phyloP scores from a whole-genome alignment of 176 grass and related monocot genomes.

The Aegilops bicornis region DNA sequence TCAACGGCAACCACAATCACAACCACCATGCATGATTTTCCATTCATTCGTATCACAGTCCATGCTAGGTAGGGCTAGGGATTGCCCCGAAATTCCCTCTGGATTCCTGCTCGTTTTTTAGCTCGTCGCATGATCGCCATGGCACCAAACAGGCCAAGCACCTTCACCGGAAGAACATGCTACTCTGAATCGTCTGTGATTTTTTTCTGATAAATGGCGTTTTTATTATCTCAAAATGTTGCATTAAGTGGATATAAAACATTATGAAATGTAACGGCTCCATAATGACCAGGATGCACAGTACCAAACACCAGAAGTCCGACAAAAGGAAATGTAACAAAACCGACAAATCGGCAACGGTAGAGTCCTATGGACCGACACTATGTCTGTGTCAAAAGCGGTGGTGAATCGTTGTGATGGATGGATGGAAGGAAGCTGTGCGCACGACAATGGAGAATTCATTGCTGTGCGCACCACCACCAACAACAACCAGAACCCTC shows the following conservation, averaged over 20 bases:
- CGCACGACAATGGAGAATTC: constrained; percentile 30
- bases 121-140: neutral
- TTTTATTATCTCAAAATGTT: too few relatives aligned
- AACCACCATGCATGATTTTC: too few relatives aligned
- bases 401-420: neutral
- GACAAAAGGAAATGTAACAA: too few relatives aligned
- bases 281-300: too few relatives aligned
- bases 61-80: neutral
- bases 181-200: neutral
- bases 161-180: neutral
- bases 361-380: too few relatives aligned
- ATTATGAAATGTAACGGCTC: too few relatives aligned
- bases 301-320: too few relatives aligned
- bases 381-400: too few relatives aligned
- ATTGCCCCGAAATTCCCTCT: neutral
- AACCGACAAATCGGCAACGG: too few relatives aligned
- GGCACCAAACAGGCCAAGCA: constrained; percentile 14
- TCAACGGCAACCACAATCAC: neutral
- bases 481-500: neutral
- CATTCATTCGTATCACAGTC: neutral
- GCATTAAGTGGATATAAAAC: too few relatives aligned
- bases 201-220: too few relatives aligned
- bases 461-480: neutral
- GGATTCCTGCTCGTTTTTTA: neutral
- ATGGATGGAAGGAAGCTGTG: too few relatives aligned